Evolutionary conservation across 176 grass and related monocot species (phyloP), one percentile per base, ranked within the genome.

Genomic region (Cenchrus americanus): DNA sequence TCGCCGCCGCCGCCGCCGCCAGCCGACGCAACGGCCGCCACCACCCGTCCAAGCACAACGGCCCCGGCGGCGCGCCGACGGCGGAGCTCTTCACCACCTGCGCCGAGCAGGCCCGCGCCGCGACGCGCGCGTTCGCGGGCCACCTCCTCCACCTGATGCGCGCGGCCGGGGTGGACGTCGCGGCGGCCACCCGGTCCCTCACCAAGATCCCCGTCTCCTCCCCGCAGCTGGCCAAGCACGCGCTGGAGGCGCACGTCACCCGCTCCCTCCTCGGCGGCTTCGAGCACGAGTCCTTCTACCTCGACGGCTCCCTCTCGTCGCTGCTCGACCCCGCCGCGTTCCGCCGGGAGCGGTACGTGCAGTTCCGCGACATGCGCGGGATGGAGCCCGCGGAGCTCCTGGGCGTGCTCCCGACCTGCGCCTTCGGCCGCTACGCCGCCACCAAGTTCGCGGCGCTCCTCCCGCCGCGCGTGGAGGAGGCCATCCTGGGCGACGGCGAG

Each of bases 221-320:
- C 3, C 91, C 85, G 82, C 89, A 90, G 67, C 80, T 90, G 24
- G 87, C 96, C 14, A 98, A 92, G 77, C 89, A 96, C 76, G 91
- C 93, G 54, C 85, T 98, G 5, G 96, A 98, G 90, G 85, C 96
- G 22, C 90, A 98, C 89, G 65, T 85, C 1, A 98, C 82, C 43
- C 88, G 85, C 58, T 86, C 77, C 12, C 80, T 95, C 64, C 94
- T 98, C 68, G 85, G 87, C 55, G 93, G 91, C 32, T 98, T 98
- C 83, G 96, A 98, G 88, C 93, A 98, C 60, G 96, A 98, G 85
- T 93, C 96, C 7, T 98, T 98, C 89, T 98, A 96, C 91, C 80
- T 98, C 8, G 96, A 98, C 67, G 96, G 96, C 3, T 98, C 96
- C 13, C 96, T 98, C 41, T 89, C 93, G 1, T 98, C 96, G 10